These are phyloP conservation scores for Discostella pseudostelligera DNA, from an alignment of 108 stramenopile genomes.

Conservation along the genomic window DNA sequence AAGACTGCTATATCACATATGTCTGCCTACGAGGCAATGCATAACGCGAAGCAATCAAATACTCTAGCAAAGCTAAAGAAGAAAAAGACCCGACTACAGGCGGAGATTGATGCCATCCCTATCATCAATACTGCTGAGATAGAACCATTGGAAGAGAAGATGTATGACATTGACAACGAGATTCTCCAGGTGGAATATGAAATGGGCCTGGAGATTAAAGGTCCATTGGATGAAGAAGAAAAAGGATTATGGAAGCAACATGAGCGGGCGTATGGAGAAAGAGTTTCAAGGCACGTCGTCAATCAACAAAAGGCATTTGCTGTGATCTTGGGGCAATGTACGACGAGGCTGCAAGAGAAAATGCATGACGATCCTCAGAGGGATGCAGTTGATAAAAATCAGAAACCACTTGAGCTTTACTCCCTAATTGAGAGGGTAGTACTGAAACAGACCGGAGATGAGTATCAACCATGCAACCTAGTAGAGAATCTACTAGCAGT, in stretches of 20 bases:
- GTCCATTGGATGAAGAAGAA: slow-evolving; percentile 1
- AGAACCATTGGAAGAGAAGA: slow-evolving; percentile 7
- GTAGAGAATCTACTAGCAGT: not conserved
- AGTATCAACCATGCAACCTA: slow-evolving; percentile 7
- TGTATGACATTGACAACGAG: slow-evolving; percentile 11
- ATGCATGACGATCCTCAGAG: not conserved
- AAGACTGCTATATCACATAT: not conserved
- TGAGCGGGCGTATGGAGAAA: slow-evolving; percentile 2
- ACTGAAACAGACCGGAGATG: slow-evolving; percentile 10
- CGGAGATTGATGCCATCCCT: slow-evolving; percentile 1
- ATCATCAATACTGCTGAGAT: not conserved
- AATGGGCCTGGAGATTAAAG: not conserved
- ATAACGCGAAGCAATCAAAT: slow-evolving; percentile 4
- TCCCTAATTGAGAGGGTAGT: not conserved
- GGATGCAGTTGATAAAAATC: not conserved
- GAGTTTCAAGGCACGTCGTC: not conserved
- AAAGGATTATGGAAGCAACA: not conserved
- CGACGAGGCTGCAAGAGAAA: not conserved
- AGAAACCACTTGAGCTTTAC: slow-evolving; percentile 1
- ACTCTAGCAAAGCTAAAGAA: slow-evolving; percentile 1
- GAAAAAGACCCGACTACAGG: slow-evolving; percentile 1
- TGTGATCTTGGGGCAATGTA: slow-evolving; percentile 7
- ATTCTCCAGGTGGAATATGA: slow-evolving; percentile 6
- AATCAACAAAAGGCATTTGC: slow-evolving; percentile 18
- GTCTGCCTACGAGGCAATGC: slow-evolving; percentile 10